These are phyloP conservation scores for Quercus lobata DNA, from an alignment of 331 rosid genomes.

Conservation along the genomic window DNA sequence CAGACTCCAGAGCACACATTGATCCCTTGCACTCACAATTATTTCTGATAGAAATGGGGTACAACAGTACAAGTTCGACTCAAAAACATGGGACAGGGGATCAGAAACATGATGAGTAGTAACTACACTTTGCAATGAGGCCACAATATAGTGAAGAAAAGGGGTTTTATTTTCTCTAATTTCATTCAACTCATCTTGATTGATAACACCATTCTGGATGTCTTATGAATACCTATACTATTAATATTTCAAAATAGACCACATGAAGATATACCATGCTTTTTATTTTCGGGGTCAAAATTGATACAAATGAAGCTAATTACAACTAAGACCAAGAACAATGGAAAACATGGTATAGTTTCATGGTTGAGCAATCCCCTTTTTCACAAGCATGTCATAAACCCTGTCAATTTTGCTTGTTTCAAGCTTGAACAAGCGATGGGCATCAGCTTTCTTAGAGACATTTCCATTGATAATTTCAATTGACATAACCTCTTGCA, in stretches of 20 bases:
- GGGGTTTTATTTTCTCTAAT: neutral
- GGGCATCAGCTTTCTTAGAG: conserved; percentile 72
- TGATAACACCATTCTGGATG: neutral
- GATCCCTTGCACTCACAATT: too few species aligned
- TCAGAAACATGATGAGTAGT: too few species aligned
- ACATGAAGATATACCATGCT: neutral
- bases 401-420: conserved; percentile 66
- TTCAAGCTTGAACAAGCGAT: conserved; percentile 80
- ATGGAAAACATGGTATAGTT: neutral
- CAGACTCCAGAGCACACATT: too few species aligned
- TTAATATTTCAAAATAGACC: neutral
- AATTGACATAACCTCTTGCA: conserved; percentile 74
- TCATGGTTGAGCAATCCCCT: conserved; percentile 77
- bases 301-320: conserved; percentile 1
- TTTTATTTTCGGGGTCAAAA: conserved; percentile 9
- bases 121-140: neutral
- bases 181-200: neutral
- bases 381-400: conserved; percentile 84
- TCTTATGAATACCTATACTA: neutral
- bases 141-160: neutral
- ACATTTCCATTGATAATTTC: conserved; percentile 63
- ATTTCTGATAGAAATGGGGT: too few species aligned
- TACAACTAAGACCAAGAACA: conserved; percentile 5
- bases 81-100: too few species aligned
- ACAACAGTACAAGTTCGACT: too few species aligned